These are phyloP conservation scores for Trifolium subterraneum DNA, from an alignment of 306 rosid genomes.

Conservation along the genomic window DNA sequence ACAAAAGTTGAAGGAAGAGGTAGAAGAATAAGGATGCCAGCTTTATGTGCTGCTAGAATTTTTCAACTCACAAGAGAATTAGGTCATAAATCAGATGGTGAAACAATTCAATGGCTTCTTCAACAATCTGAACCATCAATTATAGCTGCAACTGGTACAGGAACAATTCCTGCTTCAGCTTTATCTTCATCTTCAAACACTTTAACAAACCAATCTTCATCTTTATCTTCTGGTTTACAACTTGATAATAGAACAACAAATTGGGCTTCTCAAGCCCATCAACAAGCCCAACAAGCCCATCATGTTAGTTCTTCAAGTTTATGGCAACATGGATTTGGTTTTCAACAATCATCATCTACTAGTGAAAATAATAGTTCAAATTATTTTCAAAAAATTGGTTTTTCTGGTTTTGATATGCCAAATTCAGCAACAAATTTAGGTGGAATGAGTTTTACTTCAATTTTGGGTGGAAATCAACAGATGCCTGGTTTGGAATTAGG, in stretches of 20 bases:
- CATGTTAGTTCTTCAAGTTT: neutral
- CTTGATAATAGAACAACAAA: neutral
- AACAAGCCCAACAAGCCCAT: conserved; percentile 1
- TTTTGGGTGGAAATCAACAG: conserved; percentile 75
- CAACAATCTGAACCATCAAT: conserved; percentile 96
- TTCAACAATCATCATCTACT: conserved; percentile 53
- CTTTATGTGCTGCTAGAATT: conserved; percentile 89
- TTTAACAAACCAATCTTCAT: conserved; percentile 49
- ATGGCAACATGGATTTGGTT: conserved; percentile 81
- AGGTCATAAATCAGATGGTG: conserved; percentile 98
- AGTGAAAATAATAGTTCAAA: conserved; percentile 60
- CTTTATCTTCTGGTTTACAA: conserved; percentile 76
- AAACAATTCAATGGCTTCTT: conserved; percentile 94
- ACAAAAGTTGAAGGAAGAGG: conserved; percentile 97
- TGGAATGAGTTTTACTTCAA: conserved; percentile 91
- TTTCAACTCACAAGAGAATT: conserved; percentile 92
- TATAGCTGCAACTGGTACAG: conserved; percentile 85
- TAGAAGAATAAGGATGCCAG: conserved; percentile 96
- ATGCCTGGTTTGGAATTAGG: conserved; percentile 94
- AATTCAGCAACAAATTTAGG: conserved; percentile 62
- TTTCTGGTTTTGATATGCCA: conserved; percentile 84
- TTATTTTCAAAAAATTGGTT: conserved; percentile 81
- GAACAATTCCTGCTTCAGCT: conserved; percentile 95
- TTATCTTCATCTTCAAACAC: conserved; percentile 70
- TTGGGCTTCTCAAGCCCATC: conserved; percentile 2